Percentiles rank a stretch among this genome's conserved stretches.
Evolutionary conservation across 2,329 filamentous ascomycete genomes (phyloP).

Genomic region (Corynespora cassiicola): DNA sequence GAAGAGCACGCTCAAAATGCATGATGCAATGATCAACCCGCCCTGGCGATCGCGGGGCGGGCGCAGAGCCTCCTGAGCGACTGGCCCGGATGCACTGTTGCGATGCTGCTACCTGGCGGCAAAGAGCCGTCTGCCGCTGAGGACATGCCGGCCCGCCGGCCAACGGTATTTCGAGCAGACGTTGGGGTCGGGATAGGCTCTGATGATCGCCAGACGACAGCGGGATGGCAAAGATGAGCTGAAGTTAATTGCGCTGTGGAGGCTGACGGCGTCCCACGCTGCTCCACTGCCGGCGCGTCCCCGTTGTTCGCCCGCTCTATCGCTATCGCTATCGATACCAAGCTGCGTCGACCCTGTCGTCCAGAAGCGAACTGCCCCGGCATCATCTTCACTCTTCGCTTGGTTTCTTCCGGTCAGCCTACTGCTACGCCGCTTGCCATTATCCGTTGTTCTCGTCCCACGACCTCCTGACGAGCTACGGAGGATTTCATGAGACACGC

Average conservation of each 20-base stretch:
- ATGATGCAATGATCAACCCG: slow-evolving; percentile 34
- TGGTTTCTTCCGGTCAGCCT: too few relatives aligned
- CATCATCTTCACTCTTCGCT: too few relatives aligned
- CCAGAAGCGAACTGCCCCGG: too few relatives aligned
- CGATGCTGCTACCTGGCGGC: slow-evolving; percentile 2
- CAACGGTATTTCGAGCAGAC: not conserved
- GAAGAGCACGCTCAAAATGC: slow-evolving; percentile 5
- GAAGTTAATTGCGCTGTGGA: slow-evolving; percentile 1
- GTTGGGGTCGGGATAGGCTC: slow-evolving; percentile 2
- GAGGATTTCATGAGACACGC: too few relatives aligned
- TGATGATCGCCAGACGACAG: not conserved
- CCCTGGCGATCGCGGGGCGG: slow-evolving; percentile 26
- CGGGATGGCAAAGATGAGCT: not conserved
- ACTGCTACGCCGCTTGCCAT: too few relatives aligned
- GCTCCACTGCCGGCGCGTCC: too few relatives aligned
- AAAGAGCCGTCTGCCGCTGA: slow-evolving; percentile 4
- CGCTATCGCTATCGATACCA: too few relatives aligned
- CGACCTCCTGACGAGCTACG: too few relatives aligned
- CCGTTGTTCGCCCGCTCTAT: too few relatives aligned
- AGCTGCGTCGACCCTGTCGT: too few relatives aligned
- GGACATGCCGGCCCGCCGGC: not conserved
- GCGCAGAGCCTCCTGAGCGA: slow-evolving; percentile 18
- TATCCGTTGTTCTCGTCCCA: too few relatives aligned
- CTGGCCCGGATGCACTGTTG: slow-evolving; percentile 5
- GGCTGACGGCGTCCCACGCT: too few relatives aligned